Percentiles rank a stretch among this genome's conserved stretches.
phyloP scores from a whole-genome alignment of 768 basidiomycete genomes.

The Tricholoma sp. region DNA sequence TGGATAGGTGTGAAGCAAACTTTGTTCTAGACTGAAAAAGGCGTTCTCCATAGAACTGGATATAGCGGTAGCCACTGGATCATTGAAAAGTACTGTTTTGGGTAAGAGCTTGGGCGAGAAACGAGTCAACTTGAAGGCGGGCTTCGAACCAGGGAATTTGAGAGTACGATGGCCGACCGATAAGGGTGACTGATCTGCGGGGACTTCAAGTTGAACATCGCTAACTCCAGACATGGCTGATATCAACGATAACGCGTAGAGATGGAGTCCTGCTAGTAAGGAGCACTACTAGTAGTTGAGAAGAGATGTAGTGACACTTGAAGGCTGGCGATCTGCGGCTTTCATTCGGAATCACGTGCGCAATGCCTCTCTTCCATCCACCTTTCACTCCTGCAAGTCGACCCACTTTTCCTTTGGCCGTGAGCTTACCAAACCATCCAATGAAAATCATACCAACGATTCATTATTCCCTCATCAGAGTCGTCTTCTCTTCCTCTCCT shows the following conservation, averaged over 20 bases:
- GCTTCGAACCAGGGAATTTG: not conserved
- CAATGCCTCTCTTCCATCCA: too few relatives aligned
- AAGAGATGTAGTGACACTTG: too few relatives aligned
- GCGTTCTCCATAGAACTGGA: not conserved
- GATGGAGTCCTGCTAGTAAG: too few relatives aligned
- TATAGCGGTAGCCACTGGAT: not conserved
- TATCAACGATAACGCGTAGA: too few relatives aligned
- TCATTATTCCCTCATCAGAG: not conserved
- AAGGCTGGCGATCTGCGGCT: too few relatives aligned
- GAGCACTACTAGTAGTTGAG: too few relatives aligned
- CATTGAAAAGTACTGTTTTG: not conserved
- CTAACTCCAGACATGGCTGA: too few relatives aligned
- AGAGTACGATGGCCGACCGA: not conserved
- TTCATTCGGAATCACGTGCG: too few relatives aligned
- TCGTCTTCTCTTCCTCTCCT: not conserved
- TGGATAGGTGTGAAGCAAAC: not conserved
- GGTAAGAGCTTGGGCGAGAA: not conserved
- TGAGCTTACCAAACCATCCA: not conserved
- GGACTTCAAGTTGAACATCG: too few relatives aligned
- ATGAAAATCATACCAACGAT: not conserved
- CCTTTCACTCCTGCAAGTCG: too few relatives aligned
- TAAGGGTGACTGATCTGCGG: not conserved
- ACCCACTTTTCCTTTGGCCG: not conserved
- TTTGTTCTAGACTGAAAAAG: not conserved
- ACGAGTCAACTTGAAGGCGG: not conserved